These are phyloP conservation scores for Emmonsia crescens DNA, from an alignment of 2,329 filamentous ascomycete genomes.

Conservation along the genomic window DNA sequence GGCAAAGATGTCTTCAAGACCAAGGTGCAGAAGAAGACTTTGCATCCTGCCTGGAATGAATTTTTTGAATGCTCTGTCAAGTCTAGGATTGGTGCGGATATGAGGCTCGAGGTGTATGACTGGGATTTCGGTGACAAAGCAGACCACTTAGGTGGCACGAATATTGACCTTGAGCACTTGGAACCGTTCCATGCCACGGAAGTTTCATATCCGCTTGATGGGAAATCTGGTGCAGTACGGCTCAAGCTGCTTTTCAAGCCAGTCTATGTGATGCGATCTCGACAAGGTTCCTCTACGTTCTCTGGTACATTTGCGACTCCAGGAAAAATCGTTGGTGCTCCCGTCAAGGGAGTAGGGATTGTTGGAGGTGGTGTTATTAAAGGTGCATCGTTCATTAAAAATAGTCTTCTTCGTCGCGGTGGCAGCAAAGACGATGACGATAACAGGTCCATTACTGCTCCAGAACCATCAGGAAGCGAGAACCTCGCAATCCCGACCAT, in stretches of 20 bases:
- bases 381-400: conserved; percentile 81
- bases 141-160: conserved; percentile 70
- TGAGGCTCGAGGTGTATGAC: conserved; percentile 76
- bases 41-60: conserved; percentile 92
- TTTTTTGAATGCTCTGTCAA: conserved; percentile 77
- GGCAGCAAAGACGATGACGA: conserved; percentile 34
- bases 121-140: conserved; percentile 96
- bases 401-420: conserved; percentile 51
- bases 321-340: conserved; percentile 83
- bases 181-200: conserved; percentile 79
- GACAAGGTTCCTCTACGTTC: conserved; percentile 88
- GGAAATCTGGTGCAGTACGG: conserved; percentile 75
- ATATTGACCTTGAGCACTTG: conserved; percentile 65
- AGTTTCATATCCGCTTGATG: conserved; percentile 64
- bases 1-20: conserved; percentile 89
- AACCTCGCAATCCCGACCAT: conserved; percentile 6
- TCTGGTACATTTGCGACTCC: conserved; percentile 78
- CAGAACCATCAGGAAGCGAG: conserved; percentile 7
- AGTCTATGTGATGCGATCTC: conserved; percentile 73
- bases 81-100: conserved; percentile 74
- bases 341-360: conserved; percentile 82
- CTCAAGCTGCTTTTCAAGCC: conserved; percentile 86
- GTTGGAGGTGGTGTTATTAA: conserved; percentile 76
- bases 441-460: conserved; percentile 4
- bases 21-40: conserved; percentile 91